phyloP scores from a whole-genome alignment of 208 protist species.

The Trypanosoma melophagium region DNA sequence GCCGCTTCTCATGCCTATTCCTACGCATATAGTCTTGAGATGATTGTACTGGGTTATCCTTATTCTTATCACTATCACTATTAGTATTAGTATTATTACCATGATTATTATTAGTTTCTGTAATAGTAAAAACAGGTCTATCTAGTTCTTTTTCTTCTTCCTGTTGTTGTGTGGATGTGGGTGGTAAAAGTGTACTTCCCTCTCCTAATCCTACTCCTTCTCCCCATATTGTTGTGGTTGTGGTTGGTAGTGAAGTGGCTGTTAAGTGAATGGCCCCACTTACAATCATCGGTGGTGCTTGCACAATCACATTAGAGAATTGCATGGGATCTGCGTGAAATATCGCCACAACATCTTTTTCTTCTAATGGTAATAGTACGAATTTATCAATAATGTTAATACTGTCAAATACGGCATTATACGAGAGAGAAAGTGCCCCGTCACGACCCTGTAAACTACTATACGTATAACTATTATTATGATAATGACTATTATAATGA shows the following conservation, averaged over 20 bases:
- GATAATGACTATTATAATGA: background rate
- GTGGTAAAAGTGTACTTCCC: too few relatives aligned
- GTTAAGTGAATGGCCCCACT: slow-evolving; percentile 48
- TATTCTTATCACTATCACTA: too few relatives aligned
- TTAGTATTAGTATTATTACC: too few relatives aligned
- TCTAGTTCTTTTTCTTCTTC: background rate
- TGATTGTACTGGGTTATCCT: too few relatives aligned
- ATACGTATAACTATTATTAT: background rate
- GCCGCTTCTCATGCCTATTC: too few relatives aligned
- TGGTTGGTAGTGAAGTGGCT: slow-evolving; percentile 19
- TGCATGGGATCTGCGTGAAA: slow-evolving; percentile 52
- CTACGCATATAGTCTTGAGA: too few relatives aligned
- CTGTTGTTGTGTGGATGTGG: background rate
- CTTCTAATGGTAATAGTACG: slow-evolving; percentile 38
- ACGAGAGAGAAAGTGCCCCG: slow-evolving; percentile 22
- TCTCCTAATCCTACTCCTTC: background rate
- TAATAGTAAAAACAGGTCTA: too few relatives aligned
- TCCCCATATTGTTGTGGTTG: background rate
- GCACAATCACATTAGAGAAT: slow-evolving; percentile 56
- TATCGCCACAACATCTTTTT: slow-evolving; percentile 52
- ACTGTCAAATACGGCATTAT: slow-evolving; percentile 67
- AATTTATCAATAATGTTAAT: slow-evolving; percentile 48
- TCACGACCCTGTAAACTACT: too few relatives aligned
- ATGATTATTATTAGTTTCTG: too few relatives aligned
- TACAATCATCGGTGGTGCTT: slow-evolving; percentile 36